These are phyloP conservation scores for Pseudogymnoascus sp. DNA, from an alignment of 2,329 filamentous ascomycete genomes.

Conservation along the genomic window DNA sequence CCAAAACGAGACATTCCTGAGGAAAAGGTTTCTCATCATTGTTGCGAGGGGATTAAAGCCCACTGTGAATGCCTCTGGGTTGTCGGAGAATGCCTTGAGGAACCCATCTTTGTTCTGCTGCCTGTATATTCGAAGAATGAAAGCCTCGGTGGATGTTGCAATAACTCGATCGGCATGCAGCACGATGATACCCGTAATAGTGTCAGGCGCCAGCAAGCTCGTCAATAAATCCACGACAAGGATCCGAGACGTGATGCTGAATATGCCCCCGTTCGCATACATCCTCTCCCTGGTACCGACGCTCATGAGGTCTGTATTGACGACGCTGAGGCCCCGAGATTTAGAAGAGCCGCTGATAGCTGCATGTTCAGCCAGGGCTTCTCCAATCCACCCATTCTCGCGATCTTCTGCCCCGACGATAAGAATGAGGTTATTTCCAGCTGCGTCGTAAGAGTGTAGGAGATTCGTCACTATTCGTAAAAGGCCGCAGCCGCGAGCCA, in stretches of 20 bases:
- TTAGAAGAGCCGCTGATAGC: slow-evolving; percentile 76
- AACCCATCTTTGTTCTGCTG: slow-evolving; percentile 93
- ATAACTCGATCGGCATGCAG: slow-evolving; percentile 82
- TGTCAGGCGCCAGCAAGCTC: slow-evolving; percentile 70
- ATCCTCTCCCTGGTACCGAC: slow-evolving; percentile 84
- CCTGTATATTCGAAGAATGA: slow-evolving; percentile 86
- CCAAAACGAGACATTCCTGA: slow-evolving; percentile 83
- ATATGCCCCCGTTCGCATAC: slow-evolving; percentile 81
- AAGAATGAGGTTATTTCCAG: slow-evolving; percentile 85
- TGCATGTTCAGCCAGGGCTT: slow-evolving; percentile 90
- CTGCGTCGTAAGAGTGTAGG: slow-evolving; percentile 91
- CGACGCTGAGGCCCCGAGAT: slow-evolving; percentile 76
- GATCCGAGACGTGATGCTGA: slow-evolving; percentile 93
- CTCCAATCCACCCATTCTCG: slow-evolving; percentile 95
- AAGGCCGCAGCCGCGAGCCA: slow-evolving; percentile 85
- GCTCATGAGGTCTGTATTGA: slow-evolving; percentile 90
- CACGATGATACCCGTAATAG: slow-evolving; percentile 77
- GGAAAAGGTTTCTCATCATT: slow-evolving; percentile 87
- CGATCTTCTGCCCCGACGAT: slow-evolving; percentile 83
- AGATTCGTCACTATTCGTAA: slow-evolving; percentile 92
- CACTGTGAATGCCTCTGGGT: slow-evolving; percentile 78
- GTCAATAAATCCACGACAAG: slow-evolving; percentile 89
- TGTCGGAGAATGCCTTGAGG: slow-evolving; percentile 91
- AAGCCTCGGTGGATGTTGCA: slow-evolving; percentile 85
- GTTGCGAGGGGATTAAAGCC: slow-evolving; percentile 82